These are phyloP conservation scores for Cymbidium sinense DNA, from an alignment of 106 monocot species.

Conservation along the genomic window DNA sequence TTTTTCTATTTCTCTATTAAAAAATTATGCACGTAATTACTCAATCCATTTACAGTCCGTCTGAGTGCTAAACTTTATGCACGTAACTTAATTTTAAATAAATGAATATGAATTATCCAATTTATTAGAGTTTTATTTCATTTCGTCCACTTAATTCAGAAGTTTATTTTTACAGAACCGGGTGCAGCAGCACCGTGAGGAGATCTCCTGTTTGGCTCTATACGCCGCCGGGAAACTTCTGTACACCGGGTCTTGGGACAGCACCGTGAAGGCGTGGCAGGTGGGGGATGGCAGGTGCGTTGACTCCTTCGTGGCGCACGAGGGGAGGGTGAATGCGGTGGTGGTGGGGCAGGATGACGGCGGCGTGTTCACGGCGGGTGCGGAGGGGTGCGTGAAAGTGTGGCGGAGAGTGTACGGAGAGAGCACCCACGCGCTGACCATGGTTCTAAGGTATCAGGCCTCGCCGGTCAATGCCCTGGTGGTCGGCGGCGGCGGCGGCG, in stretches of 20 bases:
- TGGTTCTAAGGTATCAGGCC: too few relatives aligned
- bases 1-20: too few relatives aligned
- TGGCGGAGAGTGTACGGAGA: constrained; percentile 37
- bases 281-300: constrained; percentile 21
- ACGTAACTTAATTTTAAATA: too few relatives aligned
- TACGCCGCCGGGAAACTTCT: constrained; percentile 27
- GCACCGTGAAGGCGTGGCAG: constrained; percentile 43
- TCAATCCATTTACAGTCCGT: too few relatives aligned
- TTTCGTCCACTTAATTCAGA: too few relatives aligned
- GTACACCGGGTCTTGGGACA: constrained; percentile 43
- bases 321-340: constrained; percentile 32
- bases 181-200: constrained; percentile 18
- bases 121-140: too few relatives aligned
- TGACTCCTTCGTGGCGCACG: constrained; percentile 39
- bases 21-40: too few relatives aligned
- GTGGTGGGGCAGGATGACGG: constrained; percentile 33
- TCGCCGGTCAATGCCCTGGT: constrained; percentile 35
- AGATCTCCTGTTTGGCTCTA: constrained; percentile 28
- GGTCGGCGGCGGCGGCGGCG: constrained; percentile 8
- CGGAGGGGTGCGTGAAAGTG: constrained; percentile 40
- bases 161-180: too few relatives aligned
- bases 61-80: too few relatives aligned
- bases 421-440: constrained; percentile 17
- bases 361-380: constrained; percentile 31
- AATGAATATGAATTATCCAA: too few relatives aligned